Evolutionary conservation across 306 rosid genomes (phyloP).

Genomic region (Inga laurina): DNA sequence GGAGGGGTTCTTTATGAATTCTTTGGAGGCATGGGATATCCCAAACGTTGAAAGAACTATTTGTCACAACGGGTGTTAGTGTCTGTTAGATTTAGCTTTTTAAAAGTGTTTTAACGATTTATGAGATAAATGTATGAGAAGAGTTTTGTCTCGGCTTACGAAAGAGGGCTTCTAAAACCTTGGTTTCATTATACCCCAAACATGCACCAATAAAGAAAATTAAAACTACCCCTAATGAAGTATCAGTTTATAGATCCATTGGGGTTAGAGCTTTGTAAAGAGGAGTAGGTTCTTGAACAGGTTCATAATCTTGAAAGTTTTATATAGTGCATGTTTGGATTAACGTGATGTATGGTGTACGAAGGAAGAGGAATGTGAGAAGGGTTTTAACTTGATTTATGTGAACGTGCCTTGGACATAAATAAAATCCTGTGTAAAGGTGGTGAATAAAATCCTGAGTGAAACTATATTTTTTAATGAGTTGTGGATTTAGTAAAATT

Average conservation of each 20-base stretch:
- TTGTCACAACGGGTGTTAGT: too few species aligned
- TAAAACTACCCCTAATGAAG: neutral
- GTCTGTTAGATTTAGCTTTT: too few species aligned
- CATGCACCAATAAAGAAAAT: neutral
- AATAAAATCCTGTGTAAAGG: neutral
- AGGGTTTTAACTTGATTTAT: too few species aligned
- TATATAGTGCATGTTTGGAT: neutral
- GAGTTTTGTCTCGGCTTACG: too few species aligned
- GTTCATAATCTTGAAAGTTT: neutral
- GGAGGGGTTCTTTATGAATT: neutral
- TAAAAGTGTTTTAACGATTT: too few species aligned
- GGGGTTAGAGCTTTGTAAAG: neutral
- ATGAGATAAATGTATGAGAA: too few species aligned
- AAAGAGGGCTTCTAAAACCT: fast-evolving
- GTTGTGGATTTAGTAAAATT: too few species aligned
- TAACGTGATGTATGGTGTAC: too few species aligned
- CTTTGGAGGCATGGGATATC: neutral
- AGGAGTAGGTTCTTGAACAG: neutral
- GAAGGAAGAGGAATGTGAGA: too few species aligned
- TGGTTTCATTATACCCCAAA: too few species aligned
- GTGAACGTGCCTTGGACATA: neutral
- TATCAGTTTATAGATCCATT: neutral
- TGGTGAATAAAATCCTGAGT: too few species aligned
- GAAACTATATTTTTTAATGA: too few species aligned
- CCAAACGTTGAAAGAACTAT: neutral